phyloP scores from a whole-genome alignment of 768 basidiomycete genomes.

The Lyophyllum shimeji region DNA sequence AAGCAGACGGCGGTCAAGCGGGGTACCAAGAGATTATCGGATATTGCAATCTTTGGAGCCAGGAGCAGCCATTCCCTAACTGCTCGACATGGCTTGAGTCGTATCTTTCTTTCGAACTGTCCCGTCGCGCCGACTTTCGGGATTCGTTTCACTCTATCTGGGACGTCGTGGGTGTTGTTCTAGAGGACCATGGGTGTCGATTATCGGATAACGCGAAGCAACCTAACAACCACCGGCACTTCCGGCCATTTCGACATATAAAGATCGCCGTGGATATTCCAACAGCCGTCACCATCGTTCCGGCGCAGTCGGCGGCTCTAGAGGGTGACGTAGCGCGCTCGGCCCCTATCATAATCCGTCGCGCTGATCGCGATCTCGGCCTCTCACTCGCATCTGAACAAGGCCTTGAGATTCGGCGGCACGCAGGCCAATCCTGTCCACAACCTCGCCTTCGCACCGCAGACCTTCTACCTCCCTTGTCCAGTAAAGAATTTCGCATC shows the following conservation, averaged over 20 bases:
- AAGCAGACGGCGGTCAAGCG: not conserved
- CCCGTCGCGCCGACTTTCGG: slow-evolving; percentile 12
- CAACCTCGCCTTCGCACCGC: not conserved
- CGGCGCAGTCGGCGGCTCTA: slow-evolving; percentile 2
- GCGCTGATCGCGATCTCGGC: slow-evolving; percentile 32
- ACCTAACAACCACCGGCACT: slow-evolving; percentile 2
- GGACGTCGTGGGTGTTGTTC: slow-evolving; percentile 38
- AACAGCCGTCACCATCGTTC: slow-evolving; percentile 19
- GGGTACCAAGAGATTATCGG: slow-evolving; percentile 6
- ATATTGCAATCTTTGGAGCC: slow-evolving; percentile 5
- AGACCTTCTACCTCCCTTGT: not conserved
- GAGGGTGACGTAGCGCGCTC: not conserved
- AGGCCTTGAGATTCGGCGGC: slow-evolving; percentile 16
- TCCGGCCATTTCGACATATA: slow-evolving; percentile 13
- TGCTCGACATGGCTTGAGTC: slow-evolving; percentile 45
- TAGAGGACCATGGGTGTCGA: slow-evolving; percentile 45
- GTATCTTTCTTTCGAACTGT: slow-evolving; percentile 42
- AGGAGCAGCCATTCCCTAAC: slow-evolving; percentile 34
- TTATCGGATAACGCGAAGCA: slow-evolving; percentile 17
- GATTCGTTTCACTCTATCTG: slow-evolving; percentile 35
- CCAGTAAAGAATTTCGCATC: slow-evolving; percentile 5
- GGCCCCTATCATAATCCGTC: slow-evolving; percentile 13
- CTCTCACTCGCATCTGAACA: slow-evolving; percentile 28
- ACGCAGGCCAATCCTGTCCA: not conserved
- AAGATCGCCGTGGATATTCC: slow-evolving; percentile 10